Evolutionary conservation across 257 asterid genomes (phyloP).

Genomic region (Rubia yunnanensis): DNA sequence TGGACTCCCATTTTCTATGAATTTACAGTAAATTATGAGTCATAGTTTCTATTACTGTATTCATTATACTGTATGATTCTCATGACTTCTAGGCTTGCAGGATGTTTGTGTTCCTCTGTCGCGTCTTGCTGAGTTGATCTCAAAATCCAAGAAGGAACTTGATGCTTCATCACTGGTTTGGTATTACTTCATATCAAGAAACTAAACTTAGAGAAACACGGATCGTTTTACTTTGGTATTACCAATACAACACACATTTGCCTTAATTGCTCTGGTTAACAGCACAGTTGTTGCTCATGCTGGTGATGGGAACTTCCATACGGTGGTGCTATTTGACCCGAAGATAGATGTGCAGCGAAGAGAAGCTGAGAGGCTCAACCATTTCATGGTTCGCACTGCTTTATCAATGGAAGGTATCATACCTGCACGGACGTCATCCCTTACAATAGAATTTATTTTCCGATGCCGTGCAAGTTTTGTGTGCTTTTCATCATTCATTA

Average conservation of each 20-base stretch:
- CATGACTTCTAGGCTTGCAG: constrained; percentile 25
- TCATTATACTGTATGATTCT: too few relatives aligned
- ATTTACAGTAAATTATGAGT: neutral
- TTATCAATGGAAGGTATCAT: constrained; percentile 83
- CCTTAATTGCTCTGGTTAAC: constrained; percentile 14
- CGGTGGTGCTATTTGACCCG: constrained; percentile 70
- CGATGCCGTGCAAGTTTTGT: neutral
- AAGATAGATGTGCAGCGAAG: constrained; percentile 44
- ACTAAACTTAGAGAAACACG: constrained; percentile 3
- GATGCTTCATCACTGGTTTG: constrained; percentile 73
- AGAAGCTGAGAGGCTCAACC: constrained; percentile 88
- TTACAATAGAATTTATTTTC: neutral
- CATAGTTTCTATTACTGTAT: too few relatives aligned
- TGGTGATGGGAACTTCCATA: constrained; percentile 96
- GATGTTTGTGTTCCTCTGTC: constrained; percentile 94
- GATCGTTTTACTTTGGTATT: neutral
- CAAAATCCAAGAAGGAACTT: constrained; percentile 68
- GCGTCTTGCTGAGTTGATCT: constrained; percentile 70
- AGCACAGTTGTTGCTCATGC: constrained; percentile 98
- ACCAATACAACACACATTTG: neutral
- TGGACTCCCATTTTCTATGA: neutral
- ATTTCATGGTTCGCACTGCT: constrained; percentile 83
- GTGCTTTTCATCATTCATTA: neutral
- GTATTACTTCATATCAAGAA: constrained; percentile 25
- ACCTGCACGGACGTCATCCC: neutral